Evolutionary conservation across 805 yeast genomes (phyloP).

Genomic region (Hanseniaspora vineae): DNA sequence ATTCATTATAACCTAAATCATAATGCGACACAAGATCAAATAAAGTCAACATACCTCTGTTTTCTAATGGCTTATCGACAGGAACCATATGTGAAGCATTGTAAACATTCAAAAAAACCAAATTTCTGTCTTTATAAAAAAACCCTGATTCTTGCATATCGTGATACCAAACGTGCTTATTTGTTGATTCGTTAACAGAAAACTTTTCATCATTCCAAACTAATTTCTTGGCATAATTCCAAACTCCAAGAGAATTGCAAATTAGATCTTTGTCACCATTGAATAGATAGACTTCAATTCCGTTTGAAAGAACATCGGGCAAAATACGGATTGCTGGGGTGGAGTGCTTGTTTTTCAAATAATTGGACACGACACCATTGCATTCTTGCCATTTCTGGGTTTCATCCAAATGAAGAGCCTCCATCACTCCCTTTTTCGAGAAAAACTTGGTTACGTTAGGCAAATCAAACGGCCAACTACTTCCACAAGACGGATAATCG

Average conservation of each 20-base stretch:
- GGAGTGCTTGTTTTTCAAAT: conserved; percentile 36
- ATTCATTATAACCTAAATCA: neutral
- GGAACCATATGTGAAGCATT: conserved; percentile 94
- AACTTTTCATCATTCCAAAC: conserved; percentile 47
- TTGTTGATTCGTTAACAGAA: conserved; percentile 14
- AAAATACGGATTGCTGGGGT: conserved; percentile 51
- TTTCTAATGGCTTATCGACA: conserved; percentile 55
- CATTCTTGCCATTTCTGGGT: conserved; percentile 63
- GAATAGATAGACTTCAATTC: conserved; percentile 55
- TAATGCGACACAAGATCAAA: conserved; percentile 1
- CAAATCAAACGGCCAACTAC: conserved; percentile 79
- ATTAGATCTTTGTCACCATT: conserved; percentile 83
- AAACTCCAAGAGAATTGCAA: conserved; percentile 73
- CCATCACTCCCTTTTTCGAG: conserved; percentile 32
- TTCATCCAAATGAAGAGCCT: conserved; percentile 37
- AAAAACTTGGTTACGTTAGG: conserved; percentile 41
- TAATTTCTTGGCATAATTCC: conserved; percentile 46
- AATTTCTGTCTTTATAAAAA: conserved; percentile 46
- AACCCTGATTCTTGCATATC: conserved; percentile 31
- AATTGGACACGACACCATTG: conserved; percentile 39
- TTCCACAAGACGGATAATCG: conserved; percentile 75
- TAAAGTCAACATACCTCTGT: conserved; percentile 60
- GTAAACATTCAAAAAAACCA: conserved; percentile 61
- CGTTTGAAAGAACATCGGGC: conserved; percentile 46
- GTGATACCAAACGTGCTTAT: conserved; percentile 13